Base-by-base conservation (phyloP, 2,329 filamentous ascomycete species). In the Phialophora expanda region DNA sequence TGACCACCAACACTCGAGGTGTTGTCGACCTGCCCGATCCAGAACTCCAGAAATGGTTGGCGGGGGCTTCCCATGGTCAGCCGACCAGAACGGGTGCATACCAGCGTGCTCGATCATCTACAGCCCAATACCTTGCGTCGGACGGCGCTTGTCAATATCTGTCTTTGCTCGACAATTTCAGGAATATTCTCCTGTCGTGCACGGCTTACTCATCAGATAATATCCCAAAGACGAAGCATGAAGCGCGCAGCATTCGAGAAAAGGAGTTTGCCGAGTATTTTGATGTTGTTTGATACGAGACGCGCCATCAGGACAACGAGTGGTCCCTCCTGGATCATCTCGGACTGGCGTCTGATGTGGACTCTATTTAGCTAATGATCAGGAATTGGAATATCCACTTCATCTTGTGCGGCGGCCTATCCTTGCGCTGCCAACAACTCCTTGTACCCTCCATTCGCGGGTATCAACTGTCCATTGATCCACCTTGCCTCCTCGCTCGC, bases 401-500 rank as follows among this genome's bases (percentile, higher is more conserved):
- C 67, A 66, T 67, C 74, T 60, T 34, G 55, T 22, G 38, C 17
- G 17, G 38, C 14, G 17, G 38, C 41, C 41, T 63, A 66, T 53
- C 64, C 64, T 54, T 64, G 54, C 57, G 60, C 24, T 17, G 56
- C 65, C 11, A 66, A n/a, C 38, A 67, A 30, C 14, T 58, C 44
- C 32, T 46, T 56, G 34, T 59, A 12, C 8, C 78, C 75, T 8
- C 77, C 75, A 60, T 74, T 76, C 3, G 75, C 76, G 63, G 74
- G 69, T 34, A 81, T 34, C 71, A 78, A 72, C 32, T 73, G 70
- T 1, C 82, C 83, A 69, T 83, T 84, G 5, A 84, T 75, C 82
- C 82, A 84, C 14, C 79, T 76, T 0, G 81, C 77, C 53, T 77
- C 72, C 54, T 79, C 78, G 68, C 82, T 78, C 50, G 78, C 81